Evolutionary conservation across 768 basidiomycete species (phyloP).

Genomic region (Russula olivacea): DNA sequence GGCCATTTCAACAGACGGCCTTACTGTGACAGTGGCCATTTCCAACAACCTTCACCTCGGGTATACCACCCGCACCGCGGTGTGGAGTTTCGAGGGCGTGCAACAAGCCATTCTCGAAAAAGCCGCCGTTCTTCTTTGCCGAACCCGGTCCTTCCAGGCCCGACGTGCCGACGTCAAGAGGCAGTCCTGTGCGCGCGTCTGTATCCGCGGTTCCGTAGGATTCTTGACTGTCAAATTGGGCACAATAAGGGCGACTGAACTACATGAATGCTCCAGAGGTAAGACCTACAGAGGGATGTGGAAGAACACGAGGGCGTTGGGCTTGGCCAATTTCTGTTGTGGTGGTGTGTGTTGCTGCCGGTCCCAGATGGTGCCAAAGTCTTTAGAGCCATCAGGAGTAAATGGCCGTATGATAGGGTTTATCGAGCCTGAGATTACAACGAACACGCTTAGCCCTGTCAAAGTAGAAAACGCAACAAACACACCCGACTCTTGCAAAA

Average conservation of each 20-base stretch:
- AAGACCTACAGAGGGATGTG: constrained; percentile 82
- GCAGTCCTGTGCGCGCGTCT: constrained; percentile 50
- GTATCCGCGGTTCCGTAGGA: constrained; percentile 65
- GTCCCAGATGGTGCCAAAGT: constrained; percentile 61
- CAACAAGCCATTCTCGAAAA: constrained; percentile 79
- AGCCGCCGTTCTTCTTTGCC: constrained; percentile 68
- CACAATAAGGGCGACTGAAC: not conserved
- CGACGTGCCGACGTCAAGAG: constrained; percentile 64
- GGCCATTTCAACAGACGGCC: constrained; percentile 23
- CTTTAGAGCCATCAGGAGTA: constrained; percentile 64
- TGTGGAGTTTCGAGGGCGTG: constrained; percentile 67
- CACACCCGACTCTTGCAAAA: constrained; percentile 68
- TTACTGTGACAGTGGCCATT: constrained; percentile 88
- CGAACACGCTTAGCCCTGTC: not conserved
- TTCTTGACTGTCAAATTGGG: constrained; percentile 49
- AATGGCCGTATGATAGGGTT: constrained; percentile 78
- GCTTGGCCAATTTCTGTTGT: constrained; percentile 66
- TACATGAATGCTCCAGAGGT: not conserved
- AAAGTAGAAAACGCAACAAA: not conserved
- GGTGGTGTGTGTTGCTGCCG: constrained; percentile 60
- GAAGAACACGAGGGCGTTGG: constrained; percentile 96
- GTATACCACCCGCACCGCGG: constrained; percentile 39
- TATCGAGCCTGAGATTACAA: constrained; percentile 43
- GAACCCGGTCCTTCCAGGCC: constrained; percentile 55
- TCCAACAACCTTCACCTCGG: constrained; percentile 81